Conservation (phyloP, 306 rosid species). For the Trifolium dubium region DNA sequence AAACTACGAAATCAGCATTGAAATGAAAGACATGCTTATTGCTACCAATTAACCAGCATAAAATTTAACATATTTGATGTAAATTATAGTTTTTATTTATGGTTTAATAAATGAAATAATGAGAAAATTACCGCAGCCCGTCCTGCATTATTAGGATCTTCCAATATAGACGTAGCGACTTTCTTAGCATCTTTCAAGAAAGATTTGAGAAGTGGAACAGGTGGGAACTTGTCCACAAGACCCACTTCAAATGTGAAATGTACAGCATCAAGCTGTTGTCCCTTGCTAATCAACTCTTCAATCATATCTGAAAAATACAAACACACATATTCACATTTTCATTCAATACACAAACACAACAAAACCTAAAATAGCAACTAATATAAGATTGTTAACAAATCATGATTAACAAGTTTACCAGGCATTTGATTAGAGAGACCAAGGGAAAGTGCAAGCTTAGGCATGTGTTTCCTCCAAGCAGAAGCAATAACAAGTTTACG, state of each 20-base stretch:
- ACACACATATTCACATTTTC: background rate
- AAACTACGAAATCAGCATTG: slow-evolving; percentile 3
- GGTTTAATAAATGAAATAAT: slow-evolving; percentile 14
- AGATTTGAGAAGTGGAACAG: slow-evolving; percentile 88
- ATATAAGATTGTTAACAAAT: background rate
- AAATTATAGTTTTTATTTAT: background rate
- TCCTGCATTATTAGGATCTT: slow-evolving; percentile 88
- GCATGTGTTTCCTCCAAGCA: slow-evolving; percentile 99
- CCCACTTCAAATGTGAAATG: slow-evolving; percentile 95
- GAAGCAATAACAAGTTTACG: slow-evolving; percentile 90
- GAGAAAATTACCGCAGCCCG: slow-evolving; percentile 78
- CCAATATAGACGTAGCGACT: slow-evolving; percentile 85
- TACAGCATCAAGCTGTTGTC: slow-evolving; percentile 99
- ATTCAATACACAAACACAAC: background rate
- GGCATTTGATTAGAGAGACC: slow-evolving; percentile 94
- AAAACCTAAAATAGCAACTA: background rate
- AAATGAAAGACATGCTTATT: slow-evolving; percentile 2
- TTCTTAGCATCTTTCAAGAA: slow-evolving; percentile 93
- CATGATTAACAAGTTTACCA: slow-evolving; percentile 52
- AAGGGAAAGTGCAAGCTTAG: slow-evolving; percentile 91
- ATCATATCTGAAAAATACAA: slow-evolving; percentile 74
- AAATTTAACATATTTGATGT: too few relatives aligned
- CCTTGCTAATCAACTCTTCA: slow-evolving; percentile 87
- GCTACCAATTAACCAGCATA: background rate
- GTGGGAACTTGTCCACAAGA: slow-evolving; percentile 81